Base-by-base conservation (phyloP, 495 filamentous ascomycete genomes). In the Hypoxylon fuscum region DNA sequence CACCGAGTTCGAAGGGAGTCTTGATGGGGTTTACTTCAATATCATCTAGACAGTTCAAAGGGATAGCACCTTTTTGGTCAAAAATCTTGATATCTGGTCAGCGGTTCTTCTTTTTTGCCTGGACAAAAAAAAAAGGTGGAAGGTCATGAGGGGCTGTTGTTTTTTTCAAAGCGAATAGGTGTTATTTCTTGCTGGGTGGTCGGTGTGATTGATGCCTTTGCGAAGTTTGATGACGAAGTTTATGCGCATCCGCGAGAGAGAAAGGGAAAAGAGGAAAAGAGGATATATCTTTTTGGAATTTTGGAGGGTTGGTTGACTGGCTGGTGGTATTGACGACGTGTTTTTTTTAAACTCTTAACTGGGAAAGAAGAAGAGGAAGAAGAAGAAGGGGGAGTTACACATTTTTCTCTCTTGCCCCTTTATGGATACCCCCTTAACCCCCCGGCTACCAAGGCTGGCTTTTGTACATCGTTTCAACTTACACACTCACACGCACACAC, bases 341-440 rank as follows among this genome's bases (percentile, higher is more conserved):
- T 27, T 27, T 27, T 27, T 27, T 27, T 27, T 27, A 4, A 4
- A 4, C 8, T 27, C 8, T 27, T n/a, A n/a, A n/a, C n/a, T n/a
- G n/a, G 31, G 12, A n/a, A 37, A 25, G 9, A 44, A 10, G 20
- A 12, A 15, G 48, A 56, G 46, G 59, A 31, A 42, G 7, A 53
- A 53, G 41, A 44, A 53, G 45, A 54, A 49, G 35, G 37, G 51
- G 55, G 48, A 52, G 56, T 51, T 50, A 44, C 15, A 51, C 32
- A 6, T 12, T 12, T 27, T 29, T 18, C 23, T 50, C 15, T 41
- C 60, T 52, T 52, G 34, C 14, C 9, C 37, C 46, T 58, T 58
- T 37, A 58, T 64, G 54, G 61, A 64, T 64, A 64, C 61, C 61
- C 61, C 48, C 46, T 59, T 48, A 20, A 5, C 15, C 45, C 55